Conservation (phyloP, 495 filamentous ascomycete species). For the Penicillium silybi region DNA sequence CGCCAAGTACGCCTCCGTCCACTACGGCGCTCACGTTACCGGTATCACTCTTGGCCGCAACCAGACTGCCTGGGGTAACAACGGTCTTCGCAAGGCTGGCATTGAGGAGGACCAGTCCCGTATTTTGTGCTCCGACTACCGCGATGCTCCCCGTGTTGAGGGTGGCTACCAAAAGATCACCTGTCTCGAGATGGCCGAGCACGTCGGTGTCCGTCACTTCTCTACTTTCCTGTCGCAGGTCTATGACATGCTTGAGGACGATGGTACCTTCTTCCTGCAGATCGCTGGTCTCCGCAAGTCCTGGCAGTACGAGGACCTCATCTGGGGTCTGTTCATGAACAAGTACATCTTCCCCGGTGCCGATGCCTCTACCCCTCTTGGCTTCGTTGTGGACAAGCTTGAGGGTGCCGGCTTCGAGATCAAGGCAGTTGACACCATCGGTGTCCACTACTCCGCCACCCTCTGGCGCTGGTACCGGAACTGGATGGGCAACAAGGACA, state of each 20-base stretch:
- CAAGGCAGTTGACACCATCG: constrained; percentile 73
- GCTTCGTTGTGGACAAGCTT: constrained; percentile 60
- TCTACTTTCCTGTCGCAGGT: constrained; percentile 58
- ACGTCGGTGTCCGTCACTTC: constrained; percentile 66
- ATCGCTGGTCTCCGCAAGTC: constrained; percentile 65
- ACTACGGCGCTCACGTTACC: constrained; percentile 61
- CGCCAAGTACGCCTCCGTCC: constrained; percentile 58
- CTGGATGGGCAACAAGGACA: constrained; percentile 94
- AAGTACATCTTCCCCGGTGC: constrained; percentile 73
- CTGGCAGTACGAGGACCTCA: constrained; percentile 72
- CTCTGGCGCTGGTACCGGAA: constrained; percentile 99
- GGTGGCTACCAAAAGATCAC: constrained; percentile 67
- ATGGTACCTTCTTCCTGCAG: constrained; percentile 69
- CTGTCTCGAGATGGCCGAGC: constrained; percentile 75
- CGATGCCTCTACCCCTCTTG: constrained; percentile 63
- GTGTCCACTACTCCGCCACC: constrained; percentile 96
- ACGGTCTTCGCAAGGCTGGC: constrained; percentile 54
- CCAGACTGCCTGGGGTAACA: constrained; percentile 71
- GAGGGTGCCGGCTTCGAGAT: constrained; percentile 63
- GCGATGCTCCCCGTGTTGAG: constrained; percentile 57
- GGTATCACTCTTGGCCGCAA: constrained; percentile 68
- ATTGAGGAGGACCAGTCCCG: constrained; percentile 58
- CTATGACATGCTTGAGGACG: constrained; percentile 66
- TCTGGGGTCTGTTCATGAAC: constrained; percentile 76
- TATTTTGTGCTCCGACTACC: constrained; percentile 68